phyloP scores from a whole-genome alignment of 805 yeast genomes.

The Candida germanica region DNA sequence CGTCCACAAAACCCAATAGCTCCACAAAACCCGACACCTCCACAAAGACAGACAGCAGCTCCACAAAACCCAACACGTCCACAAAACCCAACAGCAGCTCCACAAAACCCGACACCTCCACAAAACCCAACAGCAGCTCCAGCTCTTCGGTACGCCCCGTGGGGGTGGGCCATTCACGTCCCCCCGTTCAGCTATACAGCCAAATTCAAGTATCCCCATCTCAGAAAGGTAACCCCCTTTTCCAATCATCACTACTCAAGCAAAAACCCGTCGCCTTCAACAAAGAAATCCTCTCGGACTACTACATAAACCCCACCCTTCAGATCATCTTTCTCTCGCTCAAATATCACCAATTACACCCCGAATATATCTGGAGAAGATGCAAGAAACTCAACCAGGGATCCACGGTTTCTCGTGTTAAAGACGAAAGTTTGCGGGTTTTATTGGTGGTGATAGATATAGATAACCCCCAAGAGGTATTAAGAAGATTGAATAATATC shows the following conservation, averaged over 20 bases:
- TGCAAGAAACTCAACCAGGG: slow-evolving; percentile 42
- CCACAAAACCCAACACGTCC: neutral
- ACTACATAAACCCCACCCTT: slow-evolving; percentile 55
- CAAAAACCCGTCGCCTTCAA: slow-evolving; percentile 54
- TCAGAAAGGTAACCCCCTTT: slow-evolving; percentile 71
- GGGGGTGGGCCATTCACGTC: neutral
- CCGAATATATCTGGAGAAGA: slow-evolving; percentile 66
- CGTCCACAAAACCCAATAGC: neutral
- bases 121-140: neutral
- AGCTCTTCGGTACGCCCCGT: too few species aligned
- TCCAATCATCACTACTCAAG: slow-evolving; percentile 47
- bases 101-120: neutral
- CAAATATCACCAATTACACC: slow-evolving; percentile 72
- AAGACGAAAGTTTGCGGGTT: slow-evolving; percentile 48
- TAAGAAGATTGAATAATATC: slow-evolving; percentile 46
- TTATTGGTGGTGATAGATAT: slow-evolving; percentile 65
- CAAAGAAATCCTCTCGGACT: slow-evolving; percentile 54
- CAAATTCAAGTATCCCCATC: slow-evolving; percentile 55
- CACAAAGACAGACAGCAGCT: neutral
- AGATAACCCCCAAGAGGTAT: slow-evolving; percentile 49
- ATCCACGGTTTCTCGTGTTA: slow-evolving; percentile 19
- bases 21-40: neutral
- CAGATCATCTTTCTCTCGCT: slow-evolving; percentile 62
- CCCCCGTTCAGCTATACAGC: slow-evolving; percentile 13
- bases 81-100: neutral